These are phyloP conservation scores for Diaporthe vaccinii DNA, from an alignment of 2,329 filamentous ascomycete species.

Conservation along the genomic window DNA sequence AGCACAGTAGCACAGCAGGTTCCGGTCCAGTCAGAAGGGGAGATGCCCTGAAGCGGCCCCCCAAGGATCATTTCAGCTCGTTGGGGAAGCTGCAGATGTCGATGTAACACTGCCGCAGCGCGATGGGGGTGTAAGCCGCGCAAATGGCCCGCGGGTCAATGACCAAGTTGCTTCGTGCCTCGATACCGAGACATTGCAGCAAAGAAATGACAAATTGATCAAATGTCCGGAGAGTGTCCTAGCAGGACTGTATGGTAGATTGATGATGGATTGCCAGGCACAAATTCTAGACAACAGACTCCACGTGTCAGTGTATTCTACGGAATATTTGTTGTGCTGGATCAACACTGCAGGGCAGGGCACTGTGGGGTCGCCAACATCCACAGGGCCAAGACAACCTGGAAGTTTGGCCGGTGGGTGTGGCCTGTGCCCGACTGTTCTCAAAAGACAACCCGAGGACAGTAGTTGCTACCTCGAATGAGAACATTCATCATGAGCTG, in stretches of 20 bases:
- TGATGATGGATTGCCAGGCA: background rate
- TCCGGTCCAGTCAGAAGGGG: slow-evolving; percentile 6
- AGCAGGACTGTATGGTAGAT: background rate
- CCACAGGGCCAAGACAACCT: background rate
- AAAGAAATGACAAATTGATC: background rate
- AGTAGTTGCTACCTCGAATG: background rate
- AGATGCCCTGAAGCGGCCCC: background rate
- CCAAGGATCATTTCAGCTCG: background rate
- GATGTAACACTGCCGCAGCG: background rate
- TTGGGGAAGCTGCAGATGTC: slow-evolving; percentile 7
- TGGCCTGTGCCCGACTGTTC: background rate
- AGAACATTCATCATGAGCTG: background rate
- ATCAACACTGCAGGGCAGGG: background rate
- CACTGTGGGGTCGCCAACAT: background rate
- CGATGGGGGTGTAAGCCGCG: background rate
- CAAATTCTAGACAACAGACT: background rate
- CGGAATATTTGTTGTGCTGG: background rate
- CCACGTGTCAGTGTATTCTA: background rate
- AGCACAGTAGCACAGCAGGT: background rate
- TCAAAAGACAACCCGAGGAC: background rate
- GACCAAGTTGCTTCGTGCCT: background rate
- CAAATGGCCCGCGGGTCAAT: background rate
- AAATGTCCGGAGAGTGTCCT: background rate
- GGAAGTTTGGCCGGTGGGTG: background rate
- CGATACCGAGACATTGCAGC: background rate